Evolutionary conservation across 2,329 filamentous ascomycete genomes (phyloP), one percentile per base, ranked within the genome.

Genomic region (Colletotrichum orchidophilum): DNA sequence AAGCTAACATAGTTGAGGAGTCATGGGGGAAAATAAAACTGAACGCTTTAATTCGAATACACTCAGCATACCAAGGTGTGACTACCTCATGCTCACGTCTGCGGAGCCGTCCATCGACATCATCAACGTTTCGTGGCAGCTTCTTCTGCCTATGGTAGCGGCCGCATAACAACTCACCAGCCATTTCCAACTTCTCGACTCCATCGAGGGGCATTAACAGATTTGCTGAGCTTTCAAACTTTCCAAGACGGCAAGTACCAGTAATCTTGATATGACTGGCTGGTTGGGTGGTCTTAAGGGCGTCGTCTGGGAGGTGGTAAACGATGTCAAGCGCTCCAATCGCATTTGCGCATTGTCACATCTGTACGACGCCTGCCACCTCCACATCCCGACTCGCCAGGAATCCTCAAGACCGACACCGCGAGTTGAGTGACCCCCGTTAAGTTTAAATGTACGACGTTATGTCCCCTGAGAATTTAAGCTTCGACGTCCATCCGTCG

Each of bases 401-500:
- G 27, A 18, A 42, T 29, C 50, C 21, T n/a, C 52, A 24, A 60
- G 27, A 26, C 50, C 50, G 65, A 57, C 15, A 15, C 27, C 27
- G 21, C 26, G 26, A 33, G 3, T 1, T 57, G 39, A 46, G 3
- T 2, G 11, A 50, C 27, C 21, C 29, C 63, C 24, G 8, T 54
- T n/a, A 24, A 62, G 64, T 57, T 62, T 63, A 54, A 33, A 26
- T 18, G 11, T n/a, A 46, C 21, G 21, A 29, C 31, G 29, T 31
- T 1, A 24, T n/a, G n/a, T 1, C 33, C 50, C 65, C 58, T 58
- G 65, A 63, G 59, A 68, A 68, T 63, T 57, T 55, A 63, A 63
- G 65, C 50, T 68, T 63, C 62, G 31, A 62, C 9, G 57, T 67
- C 58, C 9, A 49, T 67, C 58, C 64, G 57, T 63, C 58, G 33